Conservation (phyloP, 768 basidiomycete species). For the Serendipita vermifera region DNA sequence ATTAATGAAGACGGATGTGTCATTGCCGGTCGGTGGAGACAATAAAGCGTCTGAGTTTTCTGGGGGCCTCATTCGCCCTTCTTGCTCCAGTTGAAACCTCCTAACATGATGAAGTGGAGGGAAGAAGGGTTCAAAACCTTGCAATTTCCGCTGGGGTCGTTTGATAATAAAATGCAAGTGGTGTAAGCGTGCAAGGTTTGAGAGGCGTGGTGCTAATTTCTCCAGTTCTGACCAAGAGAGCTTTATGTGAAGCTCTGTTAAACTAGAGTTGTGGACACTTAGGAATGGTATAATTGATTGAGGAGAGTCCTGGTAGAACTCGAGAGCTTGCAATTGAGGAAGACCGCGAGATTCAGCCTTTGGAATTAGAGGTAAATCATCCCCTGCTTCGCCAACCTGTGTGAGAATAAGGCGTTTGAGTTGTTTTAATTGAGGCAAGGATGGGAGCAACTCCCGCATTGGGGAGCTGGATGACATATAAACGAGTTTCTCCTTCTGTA, state of each 20-base stretch:
- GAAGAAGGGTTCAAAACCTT: background rate
- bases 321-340: background rate
- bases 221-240: background rate
- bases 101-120: background rate
- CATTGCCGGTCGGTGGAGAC: too few relatives aligned
- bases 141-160: background rate
- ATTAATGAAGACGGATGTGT: too few relatives aligned
- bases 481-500: background rate
- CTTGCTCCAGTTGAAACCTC: background rate
- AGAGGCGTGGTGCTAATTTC: background rate
- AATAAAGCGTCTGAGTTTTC: background rate
- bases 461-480: background rate
- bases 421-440: background rate
- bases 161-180: slow-evolving; percentile 2
- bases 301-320: background rate
- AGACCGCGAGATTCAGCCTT: background rate
- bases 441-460: background rate
- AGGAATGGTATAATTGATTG: background rate
- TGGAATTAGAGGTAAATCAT: background rate
- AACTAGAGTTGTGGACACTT: background rate
- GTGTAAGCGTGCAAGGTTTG: background rate
- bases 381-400: background rate
- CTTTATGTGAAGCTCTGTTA: background rate
- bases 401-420: background rate
- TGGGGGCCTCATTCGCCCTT: background rate